Base-by-base conservation (phyloP, 2,329 filamentous ascomycete genomes). In the Verticillium longisporum region DNA sequence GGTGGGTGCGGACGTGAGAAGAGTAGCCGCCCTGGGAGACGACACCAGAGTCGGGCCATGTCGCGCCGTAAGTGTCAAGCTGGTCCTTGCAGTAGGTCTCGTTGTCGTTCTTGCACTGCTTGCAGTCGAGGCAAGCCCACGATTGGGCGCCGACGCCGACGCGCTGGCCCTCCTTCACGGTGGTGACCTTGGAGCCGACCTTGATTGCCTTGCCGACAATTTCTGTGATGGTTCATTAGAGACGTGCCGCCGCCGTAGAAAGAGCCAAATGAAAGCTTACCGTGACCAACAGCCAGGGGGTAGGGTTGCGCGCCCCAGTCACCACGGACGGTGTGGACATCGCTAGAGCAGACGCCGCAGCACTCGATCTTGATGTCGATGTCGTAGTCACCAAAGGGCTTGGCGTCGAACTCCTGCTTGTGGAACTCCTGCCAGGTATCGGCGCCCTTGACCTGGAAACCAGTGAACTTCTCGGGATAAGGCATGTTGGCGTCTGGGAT, bases 341-440 rank as follows among this genome's bases (percentile, higher is more conserved):
- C 84, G 60, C 79, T 83, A 64, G 84, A 83, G 69, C 84, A 87
- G 59, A 87, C 76, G 69, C 87, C 86, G 70, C 87, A 90, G 62
- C 82, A 84, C 61, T 88, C 83, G 66, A 92, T 87, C 73, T 89
- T 86, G 70, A 92, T 83, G 69, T 91, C 88, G 65, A 91, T 81
- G 71, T 90, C 87, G 73, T 86, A 79, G 68, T 88, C 86, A 61
- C 85, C 87, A 69, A 90, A 90, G 26, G 84, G 83, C 77, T 90
- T 90, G 62, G 88, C 81, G 66, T 83, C 83, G 75, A 87, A 86
- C 82, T 89, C 74, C 71, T 88, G 86, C 77, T 91, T 89, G 69
- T 88, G 79, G 70, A 88, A 86, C 62, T 87, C 79, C 65, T 83
- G 74, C 80, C 81, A 85, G 55, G 77, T 79, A 58, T 80, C 80